Conservation (phyloP, 495 filamentous ascomycete genomes). For the Penicillium desertorum region DNA sequence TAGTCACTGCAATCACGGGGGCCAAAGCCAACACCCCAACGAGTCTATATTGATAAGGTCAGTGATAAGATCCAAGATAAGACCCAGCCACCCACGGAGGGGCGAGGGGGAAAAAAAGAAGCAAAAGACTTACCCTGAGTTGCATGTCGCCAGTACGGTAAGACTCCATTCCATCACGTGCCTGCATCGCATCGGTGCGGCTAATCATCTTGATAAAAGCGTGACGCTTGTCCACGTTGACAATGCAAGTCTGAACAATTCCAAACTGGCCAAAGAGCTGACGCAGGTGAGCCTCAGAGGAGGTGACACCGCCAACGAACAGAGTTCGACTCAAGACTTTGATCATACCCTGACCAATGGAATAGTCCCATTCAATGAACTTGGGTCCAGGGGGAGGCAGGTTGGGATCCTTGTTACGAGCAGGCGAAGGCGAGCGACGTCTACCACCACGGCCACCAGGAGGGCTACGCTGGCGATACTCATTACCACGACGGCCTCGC, state of each 20-base stretch:
- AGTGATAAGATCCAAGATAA: background rate
- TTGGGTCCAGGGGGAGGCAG: conserved; percentile 65
- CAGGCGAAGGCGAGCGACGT: conserved; percentile 61
- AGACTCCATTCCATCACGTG: conserved; percentile 90
- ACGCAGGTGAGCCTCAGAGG: conserved; percentile 76
- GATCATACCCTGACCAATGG: conserved; percentile 70
- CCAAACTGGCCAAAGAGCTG: conserved; percentile 76
- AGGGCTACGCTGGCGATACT: conserved; percentile 86
- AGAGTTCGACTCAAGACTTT: conserved; percentile 94
- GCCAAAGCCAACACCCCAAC: conserved; percentile 97
- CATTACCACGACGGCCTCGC: conserved; percentile 58
- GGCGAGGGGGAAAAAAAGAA: conserved; percentile 5
- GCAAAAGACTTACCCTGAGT: conserved; percentile 63
- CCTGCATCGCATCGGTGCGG: conserved; percentile 76
- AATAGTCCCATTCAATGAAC: conserved; percentile 76
- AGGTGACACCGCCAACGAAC: conserved; percentile 95
- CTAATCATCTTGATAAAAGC: conserved; percentile 98
- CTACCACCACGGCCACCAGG: conserved; percentile 46
- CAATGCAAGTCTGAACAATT: conserved; percentile 92
- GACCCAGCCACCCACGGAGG: background rate
- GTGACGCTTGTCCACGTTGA: conserved; percentile 95
- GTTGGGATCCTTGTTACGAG: conserved; percentile 47
- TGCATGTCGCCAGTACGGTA: conserved; percentile 69
- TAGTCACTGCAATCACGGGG: conserved; percentile 98
- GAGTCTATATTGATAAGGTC: conserved; percentile 55